phyloP scores from a whole-genome alignment of 164 flowering plant species.

The Annona cherimola region DNA sequence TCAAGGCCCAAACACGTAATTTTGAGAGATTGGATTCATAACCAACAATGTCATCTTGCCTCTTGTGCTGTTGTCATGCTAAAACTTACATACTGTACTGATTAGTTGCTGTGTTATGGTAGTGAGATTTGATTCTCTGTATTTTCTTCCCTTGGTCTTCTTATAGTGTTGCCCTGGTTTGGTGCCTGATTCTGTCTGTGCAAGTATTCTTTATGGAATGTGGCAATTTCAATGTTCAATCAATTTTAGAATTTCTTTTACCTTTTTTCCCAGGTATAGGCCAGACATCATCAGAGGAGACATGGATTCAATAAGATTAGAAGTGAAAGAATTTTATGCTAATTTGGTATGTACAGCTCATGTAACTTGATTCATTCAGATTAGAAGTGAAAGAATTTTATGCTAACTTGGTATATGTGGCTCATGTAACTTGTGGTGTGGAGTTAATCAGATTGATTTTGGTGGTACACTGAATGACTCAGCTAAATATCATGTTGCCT shows the following conservation, averaged over 20 bases:
- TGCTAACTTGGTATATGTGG: conserved; percentile 38
- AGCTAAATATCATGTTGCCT: too few species aligned
- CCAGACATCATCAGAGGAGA: conserved; percentile 93
- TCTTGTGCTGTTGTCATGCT: neutral
- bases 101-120: too few species aligned
- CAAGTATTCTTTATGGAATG: neutral
- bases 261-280: conserved; percentile 48
- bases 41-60: neutral
- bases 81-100: too few species aligned
- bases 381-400: conserved; percentile 73
- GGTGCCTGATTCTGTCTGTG: neutral
- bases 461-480: neutral
- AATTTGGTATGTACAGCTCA: conserved; percentile 37
- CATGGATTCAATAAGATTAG: conserved; percentile 82
- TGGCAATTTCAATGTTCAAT: neutral
- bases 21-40: neutral
- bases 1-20: too few species aligned
- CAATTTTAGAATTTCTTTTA: neutral
- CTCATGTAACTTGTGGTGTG: conserved; percentile 14
- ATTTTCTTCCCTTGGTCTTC: neutral
- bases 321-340: conserved; percentile 65
- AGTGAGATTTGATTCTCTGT: neutral
- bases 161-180: neutral
- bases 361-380: conserved; percentile 56
- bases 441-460: neutral